Conservation (phyloP, 139 green algal genomes). For the Diplosphaera chodatii region DNA sequence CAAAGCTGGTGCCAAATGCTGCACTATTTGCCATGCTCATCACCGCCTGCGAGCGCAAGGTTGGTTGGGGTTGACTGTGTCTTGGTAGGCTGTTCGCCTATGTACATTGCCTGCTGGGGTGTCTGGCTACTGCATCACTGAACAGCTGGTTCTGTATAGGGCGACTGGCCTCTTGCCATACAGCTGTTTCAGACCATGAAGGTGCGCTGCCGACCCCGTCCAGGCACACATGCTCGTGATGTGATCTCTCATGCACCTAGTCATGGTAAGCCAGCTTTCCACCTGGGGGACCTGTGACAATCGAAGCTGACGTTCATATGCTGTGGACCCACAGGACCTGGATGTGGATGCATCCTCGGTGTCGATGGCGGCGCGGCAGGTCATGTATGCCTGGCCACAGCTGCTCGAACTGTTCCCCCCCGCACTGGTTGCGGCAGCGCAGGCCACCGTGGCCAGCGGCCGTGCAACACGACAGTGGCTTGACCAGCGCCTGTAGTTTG, state of each 20-base stretch:
- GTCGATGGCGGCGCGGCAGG: slow-evolving; percentile 1
- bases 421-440: background rate
- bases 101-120: too few species aligned
- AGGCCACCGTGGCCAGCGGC: background rate
- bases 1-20: slow-evolving; percentile 28
- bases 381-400: background rate
- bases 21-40: slow-evolving; percentile 49
- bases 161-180: background rate
- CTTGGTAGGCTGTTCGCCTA: too few species aligned
- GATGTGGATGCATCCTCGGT: slow-evolving; percentile 14
- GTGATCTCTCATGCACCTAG: too few species aligned
- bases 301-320: too few species aligned
- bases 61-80: too few species aligned
- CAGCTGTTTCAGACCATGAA: background rate
- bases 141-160: too few species aligned
- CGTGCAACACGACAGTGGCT: background rate
- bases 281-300: too few species aligned
- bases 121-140: too few species aligned
- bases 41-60: background rate
- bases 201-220: background rate
- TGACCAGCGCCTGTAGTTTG: background rate
- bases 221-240: too few species aligned
- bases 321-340: too few species aligned
- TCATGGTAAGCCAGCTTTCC: too few species aligned
- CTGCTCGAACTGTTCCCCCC: background rate